phyloP scores from a whole-genome alignment of 768 basidiomycete species.

The Crepidotus variabilis region DNA sequence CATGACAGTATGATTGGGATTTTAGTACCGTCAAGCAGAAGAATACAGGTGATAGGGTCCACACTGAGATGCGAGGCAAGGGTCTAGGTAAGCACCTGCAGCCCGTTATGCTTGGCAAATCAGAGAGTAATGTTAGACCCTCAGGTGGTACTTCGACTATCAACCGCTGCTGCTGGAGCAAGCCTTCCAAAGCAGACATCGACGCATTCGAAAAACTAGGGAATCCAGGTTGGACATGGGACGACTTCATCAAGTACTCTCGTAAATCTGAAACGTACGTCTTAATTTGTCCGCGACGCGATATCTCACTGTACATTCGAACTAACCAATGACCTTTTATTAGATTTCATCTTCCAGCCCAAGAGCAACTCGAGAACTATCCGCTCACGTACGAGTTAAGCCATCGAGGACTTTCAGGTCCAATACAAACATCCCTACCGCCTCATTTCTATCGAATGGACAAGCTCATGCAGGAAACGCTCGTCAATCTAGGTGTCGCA shows the following conservation, averaged over 20 bases:
- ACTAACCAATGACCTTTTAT: background rate
- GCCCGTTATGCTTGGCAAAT: too few relatives aligned
- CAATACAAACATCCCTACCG: conserved; percentile 24
- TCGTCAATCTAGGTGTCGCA: conserved; percentile 22
- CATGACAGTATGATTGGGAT: conserved; percentile 33
- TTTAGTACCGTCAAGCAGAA: conserved; percentile 27
- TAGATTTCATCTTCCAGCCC: conserved; percentile 24
- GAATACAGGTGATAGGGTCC: conserved; percentile 19
- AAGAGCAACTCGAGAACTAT: conserved; percentile 21
- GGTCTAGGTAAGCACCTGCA: conserved; percentile 26
- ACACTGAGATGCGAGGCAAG: conserved; percentile 27
- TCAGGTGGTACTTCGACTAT: conserved; percentile 41
- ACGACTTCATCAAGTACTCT: conserved; percentile 33
- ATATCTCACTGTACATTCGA: background rate
- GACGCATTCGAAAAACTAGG: conserved; percentile 43
- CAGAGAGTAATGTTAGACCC: too few relatives aligned
- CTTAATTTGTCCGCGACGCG: background rate
- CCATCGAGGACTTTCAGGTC: conserved; percentile 23
- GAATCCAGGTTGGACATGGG: conserved; percentile 55
- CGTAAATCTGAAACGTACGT: conserved; percentile 34
- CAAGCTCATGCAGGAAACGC: conserved; percentile 18
- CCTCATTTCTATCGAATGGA: conserved; percentile 22
- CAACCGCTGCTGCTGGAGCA: conserved; percentile 35
- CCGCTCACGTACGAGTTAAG: conserved; percentile 22
- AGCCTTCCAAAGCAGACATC: conserved; percentile 26